Conservation (phyloP, 2,329 filamentous ascomycete species). For the Xylaria polymorpha region DNA sequence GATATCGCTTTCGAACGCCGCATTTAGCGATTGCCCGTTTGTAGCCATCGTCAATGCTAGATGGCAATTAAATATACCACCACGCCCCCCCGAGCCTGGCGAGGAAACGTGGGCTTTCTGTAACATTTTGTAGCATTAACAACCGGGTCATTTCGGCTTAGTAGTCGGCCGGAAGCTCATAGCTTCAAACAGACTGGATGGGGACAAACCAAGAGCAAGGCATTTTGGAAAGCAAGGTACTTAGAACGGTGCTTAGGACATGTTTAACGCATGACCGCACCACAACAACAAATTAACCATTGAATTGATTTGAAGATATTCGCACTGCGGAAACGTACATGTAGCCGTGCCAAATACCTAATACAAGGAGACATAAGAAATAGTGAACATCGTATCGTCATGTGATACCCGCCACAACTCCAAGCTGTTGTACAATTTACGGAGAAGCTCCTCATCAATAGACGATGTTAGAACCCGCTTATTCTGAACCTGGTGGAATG, state of each 20-base stretch:
- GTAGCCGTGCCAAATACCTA: background rate
- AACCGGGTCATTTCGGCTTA: conserved; percentile 21
- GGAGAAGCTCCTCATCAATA: conserved; percentile 6
- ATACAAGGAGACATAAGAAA: conserved; percentile 8
- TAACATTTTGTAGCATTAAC: conserved; percentile 38
- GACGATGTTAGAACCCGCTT: background rate
- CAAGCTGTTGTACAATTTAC: conserved; percentile 35
- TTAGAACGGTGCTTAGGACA: conserved; percentile 10
- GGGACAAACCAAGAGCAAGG: conserved; percentile 7
- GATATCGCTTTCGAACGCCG: conserved; percentile 42
- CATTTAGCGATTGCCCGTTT: conserved; percentile 18
- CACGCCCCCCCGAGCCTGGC: conserved; percentile 5
- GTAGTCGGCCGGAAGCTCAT: conserved; percentile 1
- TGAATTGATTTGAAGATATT: conserved; percentile 15
- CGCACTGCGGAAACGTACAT: conserved; percentile 3
- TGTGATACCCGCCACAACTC: conserved; percentile 20
- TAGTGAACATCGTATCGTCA: conserved; percentile 23
- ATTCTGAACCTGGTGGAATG: background rate
- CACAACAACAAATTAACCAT: conserved; percentile 28
- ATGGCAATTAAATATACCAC: conserved; percentile 6
- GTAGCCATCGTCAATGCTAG: conserved; percentile 14
- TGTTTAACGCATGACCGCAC: conserved; percentile 18
- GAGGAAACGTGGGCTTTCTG: conserved; percentile 25
- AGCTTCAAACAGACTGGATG: conserved; percentile 13
- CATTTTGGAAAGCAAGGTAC: conserved; percentile 37